A percentile compares a stretch with the other conserved stretches of the same genome.
phyloP scores from a whole-genome alignment of 495 filamentous ascomycete species.

The Clavariopsis aquatica region DNA sequence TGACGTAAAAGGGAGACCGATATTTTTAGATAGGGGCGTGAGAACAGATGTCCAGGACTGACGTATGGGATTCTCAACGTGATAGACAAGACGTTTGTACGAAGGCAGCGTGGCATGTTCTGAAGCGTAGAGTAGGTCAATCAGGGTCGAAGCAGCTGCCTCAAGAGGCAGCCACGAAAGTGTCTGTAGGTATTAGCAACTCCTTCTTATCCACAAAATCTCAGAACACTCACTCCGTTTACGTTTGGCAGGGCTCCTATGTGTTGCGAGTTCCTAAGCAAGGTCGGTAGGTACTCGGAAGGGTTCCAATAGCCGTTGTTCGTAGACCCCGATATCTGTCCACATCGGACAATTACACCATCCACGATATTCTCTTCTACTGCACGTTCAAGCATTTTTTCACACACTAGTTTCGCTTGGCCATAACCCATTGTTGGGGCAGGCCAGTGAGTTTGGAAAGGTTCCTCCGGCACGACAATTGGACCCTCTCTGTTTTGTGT shows the following conservation, averaged over 20 bases:
- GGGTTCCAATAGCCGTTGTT: constrained; percentile 39
- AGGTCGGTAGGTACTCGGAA: constrained; percentile 47
- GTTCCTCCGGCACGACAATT: constrained; percentile 13
- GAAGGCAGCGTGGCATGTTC: not conserved
- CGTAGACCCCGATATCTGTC: constrained; percentile 43
- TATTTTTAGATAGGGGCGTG: constrained; percentile 30
- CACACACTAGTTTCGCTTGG: constrained; percentile 47
- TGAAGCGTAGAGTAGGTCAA: constrained; percentile 41
- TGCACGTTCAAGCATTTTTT: constrained; percentile 40
- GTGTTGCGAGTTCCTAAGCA: constrained; percentile 45
- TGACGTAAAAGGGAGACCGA: constrained; percentile 1
- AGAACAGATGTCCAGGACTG: constrained; percentile 44
- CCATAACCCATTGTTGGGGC: constrained; percentile 34
- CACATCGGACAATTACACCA: constrained; percentile 38
- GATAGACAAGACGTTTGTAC: constrained; percentile 37
- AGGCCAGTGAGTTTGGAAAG: not conserved
- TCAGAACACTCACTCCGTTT: constrained; percentile 42
- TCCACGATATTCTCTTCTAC: constrained; percentile 27
- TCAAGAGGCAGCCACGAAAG: constrained; percentile 50
- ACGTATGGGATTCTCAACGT: constrained; percentile 48
- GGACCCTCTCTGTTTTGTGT: not conserved
- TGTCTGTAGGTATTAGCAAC: constrained; percentile 33
- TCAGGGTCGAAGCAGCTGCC: constrained; percentile 39
- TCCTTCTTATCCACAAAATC: not conserved
- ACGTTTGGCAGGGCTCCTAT: constrained; percentile 46